These are phyloP conservation scores for Bimuria novae-zelandiae DNA, from an alignment of 2,329 filamentous ascomycete species.

Conservation along the genomic window DNA sequence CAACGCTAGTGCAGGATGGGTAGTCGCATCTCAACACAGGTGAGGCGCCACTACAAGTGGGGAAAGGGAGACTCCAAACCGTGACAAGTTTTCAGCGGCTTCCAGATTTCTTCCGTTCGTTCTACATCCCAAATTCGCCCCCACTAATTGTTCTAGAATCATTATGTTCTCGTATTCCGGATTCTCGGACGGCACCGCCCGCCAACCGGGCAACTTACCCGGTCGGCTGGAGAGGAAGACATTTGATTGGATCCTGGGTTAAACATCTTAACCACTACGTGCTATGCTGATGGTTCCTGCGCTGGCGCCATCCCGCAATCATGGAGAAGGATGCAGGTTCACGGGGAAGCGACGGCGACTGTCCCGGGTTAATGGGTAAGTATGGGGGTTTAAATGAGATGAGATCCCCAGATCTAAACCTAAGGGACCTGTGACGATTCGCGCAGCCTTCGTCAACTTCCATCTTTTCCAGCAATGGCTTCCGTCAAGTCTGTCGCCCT, in stretches of 20 bases:
- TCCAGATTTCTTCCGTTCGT: not conserved
- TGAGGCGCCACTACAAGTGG: too few relatives aligned
- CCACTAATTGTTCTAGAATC: not conserved
- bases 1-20: too few relatives aligned
- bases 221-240: constrained; percentile 4
- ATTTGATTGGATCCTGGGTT: constrained; percentile 3
- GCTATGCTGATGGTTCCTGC: constrained; percentile 5
- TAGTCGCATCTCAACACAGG: too few relatives aligned
- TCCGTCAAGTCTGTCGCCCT: constrained; percentile 6
- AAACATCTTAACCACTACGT: constrained; percentile 5
- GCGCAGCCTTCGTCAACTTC: not conserved
- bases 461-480: constrained; percentile 8
- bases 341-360: not conserved
- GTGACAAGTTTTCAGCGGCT: not conserved
- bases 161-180: not conserved
- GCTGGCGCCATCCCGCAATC: constrained; percentile 1
- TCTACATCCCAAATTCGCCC: not conserved
- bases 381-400: constrained; percentile 1
- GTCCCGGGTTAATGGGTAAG: constrained; percentile 1
- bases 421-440: not conserved
- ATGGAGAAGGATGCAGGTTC: constrained; percentile 5
- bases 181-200: not conserved
- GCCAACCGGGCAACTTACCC: not conserved
- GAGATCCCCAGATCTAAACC: not conserved
- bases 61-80: too few relatives aligned